Percentiles rank a stretch among this genome's conserved stretches.
Conservation (phyloP, 768 basidiomycete species). For the Cystofilobasidium macerans region DNA sequence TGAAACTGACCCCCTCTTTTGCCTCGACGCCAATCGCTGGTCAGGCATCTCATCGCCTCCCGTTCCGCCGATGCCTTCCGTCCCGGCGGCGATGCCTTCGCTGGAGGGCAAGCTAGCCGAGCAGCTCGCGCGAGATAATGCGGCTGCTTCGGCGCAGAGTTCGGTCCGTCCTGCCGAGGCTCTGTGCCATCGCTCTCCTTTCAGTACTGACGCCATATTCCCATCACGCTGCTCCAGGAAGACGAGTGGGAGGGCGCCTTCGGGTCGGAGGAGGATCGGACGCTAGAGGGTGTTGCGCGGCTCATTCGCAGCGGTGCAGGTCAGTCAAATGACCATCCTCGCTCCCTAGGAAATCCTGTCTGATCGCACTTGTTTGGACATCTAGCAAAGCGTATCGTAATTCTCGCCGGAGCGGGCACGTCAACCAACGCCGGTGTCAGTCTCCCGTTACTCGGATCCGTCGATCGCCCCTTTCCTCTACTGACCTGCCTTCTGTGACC, state of each 20-base stretch:
- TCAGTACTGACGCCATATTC: too few relatives aligned
- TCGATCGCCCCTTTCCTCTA: too few relatives aligned
- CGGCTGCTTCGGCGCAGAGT: background rate
- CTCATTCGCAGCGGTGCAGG: slow-evolving; percentile 14
- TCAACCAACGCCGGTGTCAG: slow-evolving; percentile 27
- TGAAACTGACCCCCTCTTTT: background rate
- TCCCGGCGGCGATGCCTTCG: background rate
- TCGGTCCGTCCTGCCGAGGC: background rate
- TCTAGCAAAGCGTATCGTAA: slow-evolving; percentile 13
- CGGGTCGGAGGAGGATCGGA: slow-evolving; percentile 7
- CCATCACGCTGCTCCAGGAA: slow-evolving; percentile 1
- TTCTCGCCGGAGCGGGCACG: slow-evolving; percentile 26
- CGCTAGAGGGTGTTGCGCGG: slow-evolving; percentile 13
- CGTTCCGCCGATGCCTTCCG: background rate
- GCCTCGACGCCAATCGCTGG: background rate
- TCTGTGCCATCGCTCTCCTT: background rate
- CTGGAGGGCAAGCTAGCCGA: slow-evolving; percentile 1
- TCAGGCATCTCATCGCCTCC: too few relatives aligned
- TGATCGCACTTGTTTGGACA: background rate
- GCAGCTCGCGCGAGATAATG: background rate
- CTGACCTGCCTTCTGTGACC: too few relatives aligned
- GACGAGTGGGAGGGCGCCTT: background rate
- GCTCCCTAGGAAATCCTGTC: background rate
- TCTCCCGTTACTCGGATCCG: too few relatives aligned
- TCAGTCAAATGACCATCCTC: background rate